These are phyloP conservation scores for Hemisphaericaspora lyxosophila DNA, from an alignment of 1,139 yeast species.

Conservation along the genomic window DNA sequence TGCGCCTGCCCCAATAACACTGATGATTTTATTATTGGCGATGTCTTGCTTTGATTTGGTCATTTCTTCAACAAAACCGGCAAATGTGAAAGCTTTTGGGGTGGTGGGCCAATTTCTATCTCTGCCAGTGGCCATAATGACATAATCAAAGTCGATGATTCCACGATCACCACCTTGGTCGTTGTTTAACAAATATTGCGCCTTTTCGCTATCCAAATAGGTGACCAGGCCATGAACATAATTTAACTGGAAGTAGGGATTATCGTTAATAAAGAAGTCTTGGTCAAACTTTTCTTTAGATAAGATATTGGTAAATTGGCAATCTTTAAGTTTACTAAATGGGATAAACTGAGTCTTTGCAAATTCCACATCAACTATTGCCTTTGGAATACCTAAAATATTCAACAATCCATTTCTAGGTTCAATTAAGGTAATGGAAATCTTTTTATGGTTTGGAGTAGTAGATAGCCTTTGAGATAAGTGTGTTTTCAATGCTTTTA, in stretches of 20 bases:
- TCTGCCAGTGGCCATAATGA: constrained; percentile 51
- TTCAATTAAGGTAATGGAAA: constrained; percentile 46
- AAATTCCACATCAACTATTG: constrained; percentile 47
- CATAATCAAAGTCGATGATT: constrained; percentile 47
- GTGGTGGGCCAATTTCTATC: constrained; percentile 56
- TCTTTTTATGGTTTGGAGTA: constrained; percentile 10
- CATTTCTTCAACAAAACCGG: constrained; percentile 36
- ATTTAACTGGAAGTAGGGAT: constrained; percentile 17
- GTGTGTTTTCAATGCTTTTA: constrained; percentile 35
- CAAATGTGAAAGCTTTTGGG: constrained; percentile 37
- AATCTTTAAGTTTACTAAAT: constrained; percentile 28
- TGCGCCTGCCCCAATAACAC: constrained; percentile 52
- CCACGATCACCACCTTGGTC: constrained; percentile 14
- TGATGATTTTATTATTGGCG: constrained; percentile 22
- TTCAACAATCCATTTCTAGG: constrained; percentile 55
- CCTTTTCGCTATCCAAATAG: constrained; percentile 26
- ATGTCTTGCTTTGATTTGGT: constrained; percentile 24
- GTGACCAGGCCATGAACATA: constrained; percentile 45
- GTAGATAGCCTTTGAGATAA: constrained; percentile 16
- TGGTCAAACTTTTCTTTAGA: constrained; percentile 18
- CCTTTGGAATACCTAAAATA: constrained; percentile 50
- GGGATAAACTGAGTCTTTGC: constrained; percentile 45
- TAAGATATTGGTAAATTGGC: constrained; percentile 30
- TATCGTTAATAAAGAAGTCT: constrained; percentile 7
- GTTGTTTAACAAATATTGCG: constrained; percentile 22